phyloP scores from a whole-genome alignment of 192 early-diverging fungal species.

The Coemansia sp. region DNA sequence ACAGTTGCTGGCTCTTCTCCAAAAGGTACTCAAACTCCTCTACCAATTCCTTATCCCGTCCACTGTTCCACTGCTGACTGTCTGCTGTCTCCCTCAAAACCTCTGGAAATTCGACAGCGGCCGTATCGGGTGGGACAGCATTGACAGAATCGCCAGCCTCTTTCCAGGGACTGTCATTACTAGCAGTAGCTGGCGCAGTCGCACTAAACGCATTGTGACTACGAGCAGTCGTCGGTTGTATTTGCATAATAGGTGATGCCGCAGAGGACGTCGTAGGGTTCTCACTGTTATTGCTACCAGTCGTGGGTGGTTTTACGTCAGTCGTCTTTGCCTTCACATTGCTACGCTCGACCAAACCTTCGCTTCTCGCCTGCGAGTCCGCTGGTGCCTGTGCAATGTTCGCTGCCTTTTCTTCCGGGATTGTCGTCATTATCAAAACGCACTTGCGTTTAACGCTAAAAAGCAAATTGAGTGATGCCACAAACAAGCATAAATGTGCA shows the following conservation, averaged over 20 bases:
- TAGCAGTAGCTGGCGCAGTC: neutral
- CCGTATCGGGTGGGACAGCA: neutral
- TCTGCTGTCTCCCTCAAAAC: neutral
- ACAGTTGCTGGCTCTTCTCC: slow-evolving; percentile 96
- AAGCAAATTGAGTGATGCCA: neutral
- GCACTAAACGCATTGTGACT: neutral
- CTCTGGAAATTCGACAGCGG: neutral
- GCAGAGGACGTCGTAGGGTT: neutral
- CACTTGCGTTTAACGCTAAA: neutral
- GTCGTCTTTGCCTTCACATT: neutral
- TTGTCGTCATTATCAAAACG: slow-evolving; percentile 6
- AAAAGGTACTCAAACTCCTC: slow-evolving; percentile 92
- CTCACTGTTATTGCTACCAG: neutral
- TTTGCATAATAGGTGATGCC: neutral
- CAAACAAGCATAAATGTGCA: neutral
- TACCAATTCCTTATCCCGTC: slow-evolving; percentile 57
- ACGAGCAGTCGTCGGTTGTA: neutral
- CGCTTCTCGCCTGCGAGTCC: neutral
- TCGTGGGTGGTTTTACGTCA: neutral
- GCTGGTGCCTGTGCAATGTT: neutral
- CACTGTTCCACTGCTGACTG: slow-evolving; percentile 7
- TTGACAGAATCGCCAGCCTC: neutral
- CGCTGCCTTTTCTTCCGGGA: neutral
- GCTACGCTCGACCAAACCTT: neutral
- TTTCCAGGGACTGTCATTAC: neutral